phyloP scores from a whole-genome alignment of 768 basidiomycete species.

The Tylopilus subfusipes region DNA sequence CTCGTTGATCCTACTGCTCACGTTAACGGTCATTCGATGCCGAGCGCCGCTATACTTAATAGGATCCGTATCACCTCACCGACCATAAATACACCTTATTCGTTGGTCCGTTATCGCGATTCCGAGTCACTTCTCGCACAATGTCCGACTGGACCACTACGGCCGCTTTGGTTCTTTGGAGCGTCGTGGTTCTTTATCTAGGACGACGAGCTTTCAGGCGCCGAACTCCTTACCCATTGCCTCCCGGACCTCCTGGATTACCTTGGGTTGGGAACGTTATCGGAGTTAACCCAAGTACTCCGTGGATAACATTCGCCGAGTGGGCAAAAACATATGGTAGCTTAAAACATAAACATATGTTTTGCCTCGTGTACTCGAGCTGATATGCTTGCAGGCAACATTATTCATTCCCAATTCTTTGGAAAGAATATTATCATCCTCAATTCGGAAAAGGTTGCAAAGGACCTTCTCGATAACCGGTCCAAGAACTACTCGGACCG shows the following conservation, averaged over 20 bases:
- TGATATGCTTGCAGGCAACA: background rate
- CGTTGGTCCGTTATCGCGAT: no score
- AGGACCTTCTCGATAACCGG: background rate
- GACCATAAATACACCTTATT: no score
- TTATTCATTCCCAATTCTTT: background rate
- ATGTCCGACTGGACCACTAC: background rate
- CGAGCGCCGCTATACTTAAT: no score
- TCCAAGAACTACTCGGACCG: background rate
- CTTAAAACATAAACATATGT: background rate
- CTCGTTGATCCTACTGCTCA: no score
- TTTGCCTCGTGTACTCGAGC: background rate
- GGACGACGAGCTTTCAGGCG: background rate
- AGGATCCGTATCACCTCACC: no score
- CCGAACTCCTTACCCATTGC: background rate
- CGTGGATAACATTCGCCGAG: background rate
- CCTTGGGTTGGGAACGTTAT: background rate
- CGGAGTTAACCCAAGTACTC: background rate
- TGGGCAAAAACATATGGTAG: background rate
- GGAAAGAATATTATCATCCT: background rate
- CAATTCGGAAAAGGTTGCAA: background rate
- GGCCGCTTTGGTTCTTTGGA: background rate
- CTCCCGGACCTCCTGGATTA: no score
- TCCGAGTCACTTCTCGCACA: no score
- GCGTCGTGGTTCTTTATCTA: background rate
- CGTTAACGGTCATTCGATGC: no score